These are phyloP conservation scores for Stephania japonica DNA, from an alignment of 164 flowering plant species.

Conservation along the genomic window DNA sequence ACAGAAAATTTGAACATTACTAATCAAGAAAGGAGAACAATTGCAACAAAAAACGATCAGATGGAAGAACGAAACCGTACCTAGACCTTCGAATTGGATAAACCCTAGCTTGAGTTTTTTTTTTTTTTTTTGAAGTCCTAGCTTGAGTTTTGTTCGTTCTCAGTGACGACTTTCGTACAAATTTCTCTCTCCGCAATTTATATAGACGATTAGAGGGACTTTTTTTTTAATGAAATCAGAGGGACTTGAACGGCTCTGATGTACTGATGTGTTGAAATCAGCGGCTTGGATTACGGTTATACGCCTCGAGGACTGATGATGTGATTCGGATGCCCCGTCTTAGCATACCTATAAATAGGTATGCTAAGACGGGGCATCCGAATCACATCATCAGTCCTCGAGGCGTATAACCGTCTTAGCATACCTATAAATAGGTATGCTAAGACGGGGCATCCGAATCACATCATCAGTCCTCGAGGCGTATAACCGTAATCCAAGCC, in stretches of 20 bases:
- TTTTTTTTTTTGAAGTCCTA: too few species aligned
- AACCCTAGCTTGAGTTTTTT: conserved; percentile 3
- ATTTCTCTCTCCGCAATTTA: conserved; percentile 1
- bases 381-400: too few species aligned
- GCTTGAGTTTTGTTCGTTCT: not conserved
- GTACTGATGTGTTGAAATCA: not conserved
- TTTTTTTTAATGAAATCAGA: too few species aligned
- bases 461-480: not conserved
- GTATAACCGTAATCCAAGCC: not conserved
- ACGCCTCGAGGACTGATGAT: not conserved
- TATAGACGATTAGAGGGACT: not conserved
- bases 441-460: not conserved
- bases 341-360: too few species aligned
- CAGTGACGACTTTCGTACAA: not conserved
- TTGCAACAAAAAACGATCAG: not conserved
- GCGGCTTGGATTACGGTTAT: not conserved
- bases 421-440: too few species aligned
- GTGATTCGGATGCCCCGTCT: not conserved
- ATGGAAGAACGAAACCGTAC: not conserved
- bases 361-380: too few species aligned
- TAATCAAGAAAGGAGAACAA: not conserved
- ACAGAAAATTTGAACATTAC: not conserved
- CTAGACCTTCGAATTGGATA: not conserved
- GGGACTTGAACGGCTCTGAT: conserved; percentile 3
- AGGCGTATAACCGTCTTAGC: too few species aligned